Percentiles rank a stretch among this genome's conserved stretches.
phyloP scores from a whole-genome alignment of 1,139 yeast genomes.

The Yamadazyma pseudoaaseri region DNA sequence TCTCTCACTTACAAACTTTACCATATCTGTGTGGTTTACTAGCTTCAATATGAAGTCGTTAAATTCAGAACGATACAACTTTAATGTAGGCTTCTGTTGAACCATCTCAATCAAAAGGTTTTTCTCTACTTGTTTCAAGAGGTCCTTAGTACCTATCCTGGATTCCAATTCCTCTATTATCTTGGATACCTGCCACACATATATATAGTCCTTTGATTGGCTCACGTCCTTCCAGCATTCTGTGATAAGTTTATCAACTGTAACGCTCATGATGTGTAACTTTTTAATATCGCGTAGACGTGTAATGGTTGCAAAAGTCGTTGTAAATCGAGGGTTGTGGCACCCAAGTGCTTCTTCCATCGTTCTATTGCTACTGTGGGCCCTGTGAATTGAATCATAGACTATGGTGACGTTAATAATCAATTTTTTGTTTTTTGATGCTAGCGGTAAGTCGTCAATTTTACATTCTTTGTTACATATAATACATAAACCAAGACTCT shows the following conservation, averaged over 20 bases:
- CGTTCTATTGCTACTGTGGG: too few species aligned
- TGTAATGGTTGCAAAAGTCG: conserved; percentile 3
- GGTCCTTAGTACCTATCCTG: conserved; percentile 18
- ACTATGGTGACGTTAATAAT: too few species aligned
- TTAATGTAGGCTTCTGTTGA: conserved; percentile 25
- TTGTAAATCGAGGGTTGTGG: too few species aligned
- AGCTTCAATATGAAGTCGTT: conserved; percentile 28
- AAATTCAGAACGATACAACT: conserved; percentile 27
- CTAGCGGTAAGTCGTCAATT: too few species aligned
- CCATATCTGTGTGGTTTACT: conserved; percentile 23
- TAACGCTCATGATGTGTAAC: conserved; percentile 5
- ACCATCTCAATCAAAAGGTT: conserved; percentile 26
- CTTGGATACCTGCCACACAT: conserved; percentile 25
- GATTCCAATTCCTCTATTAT: conserved; percentile 29
- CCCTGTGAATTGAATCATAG: too few species aligned
- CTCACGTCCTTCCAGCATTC: conserved; percentile 28
- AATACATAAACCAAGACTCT: too few species aligned
- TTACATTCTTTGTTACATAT: too few species aligned
- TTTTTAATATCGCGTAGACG: neutral
- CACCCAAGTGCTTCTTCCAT: too few species aligned
- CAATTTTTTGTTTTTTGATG: too few species aligned
- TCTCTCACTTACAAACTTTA: conserved; percentile 25
- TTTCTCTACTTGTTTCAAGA: conserved; percentile 27
- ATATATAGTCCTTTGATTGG: conserved; percentile 21
- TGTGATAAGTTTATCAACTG: conserved; percentile 21